Evolutionary conservation across 2,329 filamentous ascomycete genomes (phyloP).

Genomic region (Geosmithia flava): DNA sequence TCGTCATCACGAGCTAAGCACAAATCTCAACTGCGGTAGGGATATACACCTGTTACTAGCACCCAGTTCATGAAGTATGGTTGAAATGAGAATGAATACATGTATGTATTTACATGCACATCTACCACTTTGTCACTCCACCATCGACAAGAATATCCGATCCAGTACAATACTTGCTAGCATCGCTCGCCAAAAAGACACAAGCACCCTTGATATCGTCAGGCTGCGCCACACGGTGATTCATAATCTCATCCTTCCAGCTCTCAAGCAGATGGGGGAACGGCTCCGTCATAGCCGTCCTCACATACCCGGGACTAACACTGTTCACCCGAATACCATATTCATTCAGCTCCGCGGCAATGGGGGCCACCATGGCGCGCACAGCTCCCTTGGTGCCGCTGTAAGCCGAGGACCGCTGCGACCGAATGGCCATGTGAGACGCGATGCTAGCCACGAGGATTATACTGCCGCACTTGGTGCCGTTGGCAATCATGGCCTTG

Average conservation of each 20-base stretch:
- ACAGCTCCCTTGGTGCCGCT: conserved; percentile 13
- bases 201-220: conserved; percentile 36
- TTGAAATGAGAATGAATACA: neutral
- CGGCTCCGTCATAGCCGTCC: conserved; percentile 28
- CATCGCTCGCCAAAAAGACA: conserved; percentile 34
- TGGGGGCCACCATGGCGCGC: conserved; percentile 11
- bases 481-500: conserved; percentile 35
- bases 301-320: conserved; percentile 29
- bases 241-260: conserved; percentile 37
- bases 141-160: conserved; percentile 32
- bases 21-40: too few species aligned
- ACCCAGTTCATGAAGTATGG: neutral
- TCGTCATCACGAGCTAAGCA: too few species aligned
- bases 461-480: conserved; percentile 36
- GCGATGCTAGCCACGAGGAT: conserved; percentile 41
- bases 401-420: conserved; percentile 26
- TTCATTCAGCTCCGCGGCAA: conserved; percentile 13
- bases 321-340: conserved; percentile 32
- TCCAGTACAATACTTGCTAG: conserved; percentile 27
- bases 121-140: conserved; percentile 24
- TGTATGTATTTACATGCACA: neutral
- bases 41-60: too few species aligned
- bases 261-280: conserved; percentile 32
- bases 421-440: conserved; percentile 34
- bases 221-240: conserved; percentile 29